Evolutionary conservation across 192 early-diverging fungal genomes (phyloP).

Genomic region (Glomus cerebriforme): DNA sequence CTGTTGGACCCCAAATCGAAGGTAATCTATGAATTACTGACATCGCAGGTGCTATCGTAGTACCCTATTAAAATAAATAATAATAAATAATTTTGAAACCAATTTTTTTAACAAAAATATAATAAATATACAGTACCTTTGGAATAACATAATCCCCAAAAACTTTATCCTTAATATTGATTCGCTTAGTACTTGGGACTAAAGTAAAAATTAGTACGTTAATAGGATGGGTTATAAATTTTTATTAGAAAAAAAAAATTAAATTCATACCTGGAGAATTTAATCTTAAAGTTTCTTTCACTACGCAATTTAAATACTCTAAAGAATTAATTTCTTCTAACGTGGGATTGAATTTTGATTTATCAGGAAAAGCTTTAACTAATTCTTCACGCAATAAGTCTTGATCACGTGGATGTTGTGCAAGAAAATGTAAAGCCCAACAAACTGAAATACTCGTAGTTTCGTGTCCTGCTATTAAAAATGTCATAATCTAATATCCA

Average conservation of each 20-base stretch:
- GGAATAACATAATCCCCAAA: slow-evolving; percentile 51
- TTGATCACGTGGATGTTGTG: slow-evolving; percentile 46
- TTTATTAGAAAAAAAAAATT: too few species aligned
- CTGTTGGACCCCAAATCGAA: background rate
- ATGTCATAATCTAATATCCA: background rate
- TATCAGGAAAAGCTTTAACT: too few species aligned
- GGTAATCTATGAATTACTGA: too few species aligned
- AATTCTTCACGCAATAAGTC: too few species aligned
- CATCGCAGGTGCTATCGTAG: too few species aligned
- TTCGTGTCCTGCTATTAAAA: slow-evolving; percentile 55
- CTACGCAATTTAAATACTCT: too few species aligned
- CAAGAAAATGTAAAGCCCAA: slow-evolving; percentile 56
- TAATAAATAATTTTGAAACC: too few species aligned
- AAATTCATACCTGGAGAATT: slow-evolving; percentile 44
- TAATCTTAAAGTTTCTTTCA: slow-evolving; percentile 44
- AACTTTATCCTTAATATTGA: slow-evolving; percentile 38
- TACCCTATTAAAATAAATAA: too few species aligned
- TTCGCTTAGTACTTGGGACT: slow-evolving; percentile 48
- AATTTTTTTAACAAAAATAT: background rate
- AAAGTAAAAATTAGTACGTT: background rate
- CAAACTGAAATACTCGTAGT: slow-evolving; percentile 51
- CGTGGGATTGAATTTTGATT: slow-evolving; percentile 38
- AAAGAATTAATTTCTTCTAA: slow-evolving; percentile 52
- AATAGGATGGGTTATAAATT: too few species aligned
- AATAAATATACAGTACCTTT: slow-evolving; percentile 37